These are phyloP conservation scores for Quercus phellos DNA, from an alignment of 331 rosid genomes.

Conservation along the genomic window DNA sequence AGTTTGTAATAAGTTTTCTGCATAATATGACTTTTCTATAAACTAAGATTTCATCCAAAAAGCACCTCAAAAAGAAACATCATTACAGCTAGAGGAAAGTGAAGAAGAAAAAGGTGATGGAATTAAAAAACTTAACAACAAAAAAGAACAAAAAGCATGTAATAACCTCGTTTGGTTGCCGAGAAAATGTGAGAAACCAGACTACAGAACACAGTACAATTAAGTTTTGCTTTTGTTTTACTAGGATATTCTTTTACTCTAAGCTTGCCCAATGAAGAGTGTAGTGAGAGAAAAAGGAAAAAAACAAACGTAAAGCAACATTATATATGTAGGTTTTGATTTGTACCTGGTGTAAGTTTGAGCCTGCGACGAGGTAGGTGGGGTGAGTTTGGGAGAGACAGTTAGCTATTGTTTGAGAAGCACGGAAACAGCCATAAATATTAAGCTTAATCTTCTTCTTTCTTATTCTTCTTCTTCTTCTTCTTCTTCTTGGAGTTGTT, in stretches of 20 bases:
- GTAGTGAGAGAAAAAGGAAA: too few relatives aligned
- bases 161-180: conserved; percentile 6
- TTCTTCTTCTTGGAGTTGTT: not conserved
- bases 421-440: not conserved
- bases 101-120: not conserved
- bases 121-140: not conserved
- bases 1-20: conserved; percentile 1
- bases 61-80: conserved; percentile 23
- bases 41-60: conserved; percentile 9
- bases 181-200: conserved; percentile 13
- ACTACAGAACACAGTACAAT: not conserved
- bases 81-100: conserved; percentile 6
- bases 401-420: not conserved
- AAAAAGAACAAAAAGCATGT: not conserved
- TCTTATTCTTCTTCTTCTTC: not conserved
- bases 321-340: not conserved
- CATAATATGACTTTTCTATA: not conserved
- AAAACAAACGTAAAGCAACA: not conserved
- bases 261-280: not conserved
- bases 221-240: not conserved
- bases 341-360: not conserved
- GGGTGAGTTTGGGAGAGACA: not conserved
- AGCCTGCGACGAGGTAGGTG: not conserved
- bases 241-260: conserved; percentile 1
- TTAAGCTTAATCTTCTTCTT: not conserved